Conservation (phyloP, 2,329 filamentous ascomycete genomes). For the Neocatenulostroma microsporum region DNA sequence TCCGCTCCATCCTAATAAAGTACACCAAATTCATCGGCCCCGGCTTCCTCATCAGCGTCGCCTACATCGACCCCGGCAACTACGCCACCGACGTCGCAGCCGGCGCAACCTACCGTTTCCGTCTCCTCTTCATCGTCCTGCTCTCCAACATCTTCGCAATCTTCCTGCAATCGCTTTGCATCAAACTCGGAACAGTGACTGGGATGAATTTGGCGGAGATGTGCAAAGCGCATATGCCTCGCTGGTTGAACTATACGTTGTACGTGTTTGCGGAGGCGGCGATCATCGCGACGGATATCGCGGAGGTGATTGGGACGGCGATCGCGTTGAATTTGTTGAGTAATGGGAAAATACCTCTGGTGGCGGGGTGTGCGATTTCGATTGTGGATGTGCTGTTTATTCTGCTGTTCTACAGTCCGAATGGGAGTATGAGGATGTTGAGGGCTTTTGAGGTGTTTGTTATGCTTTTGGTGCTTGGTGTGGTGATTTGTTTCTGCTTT, state of each 20-base stretch:
- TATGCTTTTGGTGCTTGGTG: slow-evolving; percentile 55
- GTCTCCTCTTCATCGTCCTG: slow-evolving; percentile 60
- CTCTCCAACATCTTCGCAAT: slow-evolving; percentile 65
- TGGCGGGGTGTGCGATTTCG: slow-evolving; percentile 60
- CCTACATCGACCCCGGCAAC: slow-evolving; percentile 50
- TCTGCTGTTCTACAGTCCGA: slow-evolving; percentile 57
- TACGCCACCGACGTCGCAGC: slow-evolving; percentile 64
- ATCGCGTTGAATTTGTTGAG: slow-evolving; percentile 59
- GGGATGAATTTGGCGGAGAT: slow-evolving; percentile 44
- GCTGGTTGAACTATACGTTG: slow-evolving; percentile 47
- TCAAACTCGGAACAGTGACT: slow-evolving; percentile 49
- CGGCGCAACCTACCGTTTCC: slow-evolving; percentile 58
- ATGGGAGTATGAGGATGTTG: slow-evolving; percentile 50
- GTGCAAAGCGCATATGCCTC: slow-evolving; percentile 43
- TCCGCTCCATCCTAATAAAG: slow-evolving; percentile 9
- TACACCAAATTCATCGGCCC: slow-evolving; percentile 54
- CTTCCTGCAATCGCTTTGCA: slow-evolving; percentile 59
- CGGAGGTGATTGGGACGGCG: slow-evolving; percentile 61
- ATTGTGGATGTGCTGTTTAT: slow-evolving; percentile 62
- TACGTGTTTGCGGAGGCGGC: slow-evolving; percentile 50
- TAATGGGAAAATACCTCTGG: slow-evolving; percentile 49
- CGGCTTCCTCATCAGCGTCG: slow-evolving; percentile 53
- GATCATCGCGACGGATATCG: slow-evolving; percentile 53
- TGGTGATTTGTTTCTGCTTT: slow-evolving; percentile 63
- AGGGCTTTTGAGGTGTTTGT: slow-evolving; percentile 60